A percentile compares a stretch with the other conserved stretches of the same genome.
These are phyloP conservation scores for Fomitopsis schrenkii DNA, from an alignment of 1,284 basidiomycete species.

Conservation along the genomic window DNA sequence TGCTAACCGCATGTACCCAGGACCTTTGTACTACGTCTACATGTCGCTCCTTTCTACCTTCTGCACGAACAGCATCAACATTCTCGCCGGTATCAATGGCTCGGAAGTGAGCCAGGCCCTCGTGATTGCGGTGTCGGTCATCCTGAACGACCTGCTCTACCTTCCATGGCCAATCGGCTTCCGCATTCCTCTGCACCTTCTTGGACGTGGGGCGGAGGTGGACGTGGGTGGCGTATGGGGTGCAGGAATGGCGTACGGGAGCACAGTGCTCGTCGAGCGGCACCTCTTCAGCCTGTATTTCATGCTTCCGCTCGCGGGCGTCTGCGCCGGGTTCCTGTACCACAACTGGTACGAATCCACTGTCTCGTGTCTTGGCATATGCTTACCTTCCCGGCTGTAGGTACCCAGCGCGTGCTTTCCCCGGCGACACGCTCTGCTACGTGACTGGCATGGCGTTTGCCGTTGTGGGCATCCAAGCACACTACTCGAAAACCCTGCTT, in stretches of 20 bases:
- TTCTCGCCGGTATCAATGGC: slow-evolving; percentile 97
- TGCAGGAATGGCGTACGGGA: slow-evolving; percentile 83
- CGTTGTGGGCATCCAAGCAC: slow-evolving; percentile 93
- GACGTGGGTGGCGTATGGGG: slow-evolving; percentile 75
- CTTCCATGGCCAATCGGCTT: slow-evolving; percentile 79
- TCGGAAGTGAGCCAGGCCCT: slow-evolving; percentile 93
- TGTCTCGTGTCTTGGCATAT: neutral
- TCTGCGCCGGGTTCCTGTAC: slow-evolving; percentile 86
- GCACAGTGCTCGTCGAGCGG: slow-evolving; percentile 82
- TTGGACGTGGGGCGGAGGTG: slow-evolving; percentile 62
- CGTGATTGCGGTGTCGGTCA: slow-evolving; percentile 88
- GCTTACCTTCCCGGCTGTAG: slow-evolving; percentile 36
- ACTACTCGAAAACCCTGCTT: slow-evolving; percentile 95
- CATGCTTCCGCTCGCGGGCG: slow-evolving; percentile 91
- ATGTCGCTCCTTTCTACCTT: slow-evolving; percentile 97
- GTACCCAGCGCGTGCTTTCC: slow-evolving; percentile 94
- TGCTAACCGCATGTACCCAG: slow-evolving; percentile 33
- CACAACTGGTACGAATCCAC: slow-evolving; percentile 79
- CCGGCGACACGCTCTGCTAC: slow-evolving; percentile 98
- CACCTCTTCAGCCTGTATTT: slow-evolving; percentile 96
- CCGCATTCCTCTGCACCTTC: slow-evolving; percentile 63
- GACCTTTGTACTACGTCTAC: slow-evolving; percentile 94
- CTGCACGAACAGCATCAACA: slow-evolving; percentile 98
- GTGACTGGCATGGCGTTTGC: slow-evolving; percentile 97
- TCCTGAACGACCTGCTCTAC: slow-evolving; percentile 90